phyloP scores from a whole-genome alignment of 305 asterid species.

The Fraxinus nigra region DNA sequence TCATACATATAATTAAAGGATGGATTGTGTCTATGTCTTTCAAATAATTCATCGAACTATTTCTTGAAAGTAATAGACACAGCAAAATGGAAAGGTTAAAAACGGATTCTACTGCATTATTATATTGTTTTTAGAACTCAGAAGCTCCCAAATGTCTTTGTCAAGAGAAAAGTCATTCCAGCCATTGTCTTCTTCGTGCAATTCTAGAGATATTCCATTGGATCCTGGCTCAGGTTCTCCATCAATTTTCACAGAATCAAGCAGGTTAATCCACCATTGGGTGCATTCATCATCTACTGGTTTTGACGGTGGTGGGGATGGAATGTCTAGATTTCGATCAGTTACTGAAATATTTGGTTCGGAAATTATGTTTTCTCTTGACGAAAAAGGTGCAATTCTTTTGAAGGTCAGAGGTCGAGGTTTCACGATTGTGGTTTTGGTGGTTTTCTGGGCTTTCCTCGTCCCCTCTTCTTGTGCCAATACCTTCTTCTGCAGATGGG shows the following conservation, averaged over 20 bases:
- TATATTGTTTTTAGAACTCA: background rate
- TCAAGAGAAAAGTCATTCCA: background rate
- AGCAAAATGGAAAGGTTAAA: background rate
- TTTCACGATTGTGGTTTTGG: background rate
- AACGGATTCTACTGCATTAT: background rate
- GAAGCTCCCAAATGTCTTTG: background rate
- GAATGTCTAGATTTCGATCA: background rate
- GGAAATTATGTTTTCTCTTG: background rate
- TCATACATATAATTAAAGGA: background rate
- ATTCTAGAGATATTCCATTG: background rate
- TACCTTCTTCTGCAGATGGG: conserved; percentile 24
- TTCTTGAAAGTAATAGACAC: background rate
- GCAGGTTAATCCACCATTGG: conserved; percentile 25
- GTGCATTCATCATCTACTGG: background rate
- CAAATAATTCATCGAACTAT: background rate
- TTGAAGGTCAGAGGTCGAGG: conserved; percentile 24
- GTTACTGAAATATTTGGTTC: too few species aligned
- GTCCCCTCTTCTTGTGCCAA: background rate
- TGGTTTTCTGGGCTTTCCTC: background rate
- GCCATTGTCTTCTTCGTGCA: background rate
- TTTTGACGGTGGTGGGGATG: background rate
- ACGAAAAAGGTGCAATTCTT: background rate
- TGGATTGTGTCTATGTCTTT: background rate
- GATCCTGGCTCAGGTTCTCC: background rate
- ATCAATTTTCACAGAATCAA: background rate